A percentile compares a stretch with the other conserved stretches of the same genome.
Evolutionary conservation across 164 flowering plant species (phyloP).

Genomic region (Aristolochia californica): DNA sequence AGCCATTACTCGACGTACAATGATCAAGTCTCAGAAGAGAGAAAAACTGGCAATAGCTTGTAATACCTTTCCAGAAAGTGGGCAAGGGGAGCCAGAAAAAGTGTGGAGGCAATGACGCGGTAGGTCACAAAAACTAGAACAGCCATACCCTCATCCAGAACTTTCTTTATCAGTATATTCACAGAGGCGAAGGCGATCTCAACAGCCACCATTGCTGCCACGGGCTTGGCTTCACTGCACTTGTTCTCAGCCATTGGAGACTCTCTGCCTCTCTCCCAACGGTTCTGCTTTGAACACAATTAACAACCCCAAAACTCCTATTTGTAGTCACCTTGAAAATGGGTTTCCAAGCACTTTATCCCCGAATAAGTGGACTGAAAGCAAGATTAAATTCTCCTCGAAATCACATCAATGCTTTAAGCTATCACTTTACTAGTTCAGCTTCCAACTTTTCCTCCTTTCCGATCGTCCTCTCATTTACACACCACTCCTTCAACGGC

Average conservation of each 20-base stretch:
- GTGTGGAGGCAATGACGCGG: conserved; percentile 34
- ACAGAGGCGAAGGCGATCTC: conserved; percentile 46
- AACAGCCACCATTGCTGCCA: conserved; percentile 39
- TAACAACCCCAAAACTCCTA: conserved; percentile 1
- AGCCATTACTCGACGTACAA: not conserved
- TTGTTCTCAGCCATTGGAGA: conserved; percentile 21
- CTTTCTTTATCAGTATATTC: conserved; percentile 61
- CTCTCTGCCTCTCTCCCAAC: not conserved
- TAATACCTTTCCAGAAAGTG: too few relatives aligned
- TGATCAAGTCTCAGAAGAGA: not conserved
- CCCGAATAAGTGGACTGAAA: conserved; percentile 31
- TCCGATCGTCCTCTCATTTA: too few relatives aligned
- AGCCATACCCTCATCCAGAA: conserved; percentile 45
- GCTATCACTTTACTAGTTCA: conserved; percentile 14
- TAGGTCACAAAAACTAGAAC: conserved; percentile 49
- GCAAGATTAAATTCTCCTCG: conserved; percentile 39
- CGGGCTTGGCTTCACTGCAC: conserved; percentile 42
- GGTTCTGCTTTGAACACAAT: too few relatives aligned
- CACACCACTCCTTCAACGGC: too few relatives aligned
- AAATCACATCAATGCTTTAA: conserved; percentile 37
- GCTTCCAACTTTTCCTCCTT: too few relatives aligned
- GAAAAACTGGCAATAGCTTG: not conserved
- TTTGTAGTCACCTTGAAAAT: conserved; percentile 7
- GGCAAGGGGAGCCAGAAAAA: conserved; percentile 49
- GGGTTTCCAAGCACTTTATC: conserved; percentile 1